Evolutionary conservation across 108 stramenopile species (phyloP), one percentile per base, ranked within the genome.

Genomic region (Asterionellopsis glacialis): DNA sequence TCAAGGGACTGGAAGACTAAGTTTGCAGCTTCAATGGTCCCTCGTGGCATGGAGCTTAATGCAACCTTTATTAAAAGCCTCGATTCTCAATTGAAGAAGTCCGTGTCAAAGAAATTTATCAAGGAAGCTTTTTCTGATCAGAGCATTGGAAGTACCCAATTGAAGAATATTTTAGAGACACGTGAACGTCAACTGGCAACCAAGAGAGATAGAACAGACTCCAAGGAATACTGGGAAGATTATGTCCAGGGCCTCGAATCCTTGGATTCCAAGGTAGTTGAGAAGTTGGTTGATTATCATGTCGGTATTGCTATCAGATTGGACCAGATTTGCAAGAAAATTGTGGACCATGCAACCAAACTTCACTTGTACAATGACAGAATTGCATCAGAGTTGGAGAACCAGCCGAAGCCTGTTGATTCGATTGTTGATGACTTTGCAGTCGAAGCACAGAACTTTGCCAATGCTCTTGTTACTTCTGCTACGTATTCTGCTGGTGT

Each of bases 341-440:
- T 69, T 18, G 52, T 74, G 16, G 62, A 64, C 19, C 69, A 53
- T 45, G 67, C 73, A 23, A 68, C 39, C 18, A 56, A 69, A 42
- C 48, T 44, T 0, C 19, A 64, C 27, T 47, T 70, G 22, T 63
- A 70, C 52, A 50, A 75, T 45, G 64, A 70, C 21, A 51, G 74
- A 41, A 23, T 67, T 23, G 18, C 42, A 16, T 53, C 64, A n/a
- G 68, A 74, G 57, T 47, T 70, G n/a, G 70, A 59, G 47, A 70
- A 70, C 18, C 74, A 70, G 53, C 74, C 74, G 1, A 75, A 70
- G 55, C 59, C 74, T 13, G 59, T 70, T 5, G 74, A 75, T 40
- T 64, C 69, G 9, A 39, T 75, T 22, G 28, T 75, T 19, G 69
- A 66, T 42, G 69, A 75, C 54, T 66, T 69, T 57, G 69, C 74